These are phyloP conservation scores for Penicillium sp. DNA, from an alignment of 2,329 filamentous ascomycete genomes.

Conservation along the genomic window DNA sequence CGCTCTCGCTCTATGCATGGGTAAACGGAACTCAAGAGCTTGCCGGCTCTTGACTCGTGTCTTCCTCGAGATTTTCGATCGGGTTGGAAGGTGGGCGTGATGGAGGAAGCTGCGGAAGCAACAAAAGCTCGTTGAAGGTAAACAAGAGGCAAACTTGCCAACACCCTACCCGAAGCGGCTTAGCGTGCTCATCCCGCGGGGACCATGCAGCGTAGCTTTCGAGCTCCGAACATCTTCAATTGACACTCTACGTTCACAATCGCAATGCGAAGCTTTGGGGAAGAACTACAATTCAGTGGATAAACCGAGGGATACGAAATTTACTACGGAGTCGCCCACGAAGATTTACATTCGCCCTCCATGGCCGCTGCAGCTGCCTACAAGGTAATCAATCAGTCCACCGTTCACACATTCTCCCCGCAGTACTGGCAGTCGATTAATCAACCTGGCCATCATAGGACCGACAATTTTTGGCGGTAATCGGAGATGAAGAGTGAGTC, in stretches of 20 bases:
- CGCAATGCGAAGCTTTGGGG: not conserved
- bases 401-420: constrained; percentile 4
- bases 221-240: not conserved
- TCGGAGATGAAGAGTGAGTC: constrained; percentile 77
- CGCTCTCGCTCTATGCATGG: not conserved
- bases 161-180: constrained; percentile 8
- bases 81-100: not conserved
- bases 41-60: constrained; percentile 5
- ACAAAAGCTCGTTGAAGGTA: not conserved
- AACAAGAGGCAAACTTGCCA: constrained; percentile 10
- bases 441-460: constrained; percentile 52
- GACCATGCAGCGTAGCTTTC: constrained; percentile 5
- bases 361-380: constrained; percentile 62
- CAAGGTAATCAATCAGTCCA: constrained; percentile 40
- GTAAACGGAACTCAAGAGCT: constrained; percentile 8
- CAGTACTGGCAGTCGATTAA: constrained; percentile 27
- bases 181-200: constrained; percentile 7
- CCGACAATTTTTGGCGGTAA: constrained; percentile 93
- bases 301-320: not conserved
- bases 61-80: not conserved
- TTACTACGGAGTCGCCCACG: not conserved
- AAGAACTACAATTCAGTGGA: not conserved
- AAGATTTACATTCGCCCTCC: not conserved
- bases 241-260: not conserved
- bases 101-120: not conserved